Base-by-base conservation (phyloP, 164 flowering plant genomes). In the Sedum album region DNA sequence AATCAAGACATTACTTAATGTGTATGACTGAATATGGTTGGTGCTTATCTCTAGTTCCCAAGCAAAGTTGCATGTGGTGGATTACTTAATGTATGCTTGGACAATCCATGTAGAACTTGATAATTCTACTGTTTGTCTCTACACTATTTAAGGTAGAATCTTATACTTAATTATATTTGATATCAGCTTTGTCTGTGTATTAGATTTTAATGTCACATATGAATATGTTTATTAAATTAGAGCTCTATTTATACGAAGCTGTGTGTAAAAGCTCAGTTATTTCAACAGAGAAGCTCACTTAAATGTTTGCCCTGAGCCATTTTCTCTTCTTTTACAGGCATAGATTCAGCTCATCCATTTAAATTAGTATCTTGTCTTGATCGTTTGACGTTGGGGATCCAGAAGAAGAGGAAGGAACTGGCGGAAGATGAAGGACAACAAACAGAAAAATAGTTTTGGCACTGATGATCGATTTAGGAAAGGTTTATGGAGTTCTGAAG, bases 401-500 rank as follows among this genome's bases (percentile, higher is more conserved):
- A 55, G 61, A 55, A 53, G 60, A 23, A 26, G 17, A 55, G 31
- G 4, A 55, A 55, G 31, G 17, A 26, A 8, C 31, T 25, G 26
- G 61, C 61, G 4, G 61, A 25, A 55, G 26, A 55, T 26, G 61
- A 55, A 55, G 18, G 60, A 53, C 60, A 53, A 25, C 18, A 55
- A 26, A 18, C 61, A 10, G 20, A 15, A 9, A 26, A 55, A 25
- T 31, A 55, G 28, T 55, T 17, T 5, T 11, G 23, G 60, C 23
- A 6, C n/a, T 55, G 31, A 55, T 11, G 61, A 55, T 63, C 66
- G 46, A 18, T 71, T 71, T 25, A 75, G 67, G 72, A 78, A 75
- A 61, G 76, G 80, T 20, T 63, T 75, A 41, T 78, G 80, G 80
- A 75, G 78, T 53, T 65, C 18, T 51, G 76, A 78, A 60, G 80